Conservation (phyloP, 2,329 filamentous ascomycete genomes). For the Kalaharituber pfeilii region DNA sequence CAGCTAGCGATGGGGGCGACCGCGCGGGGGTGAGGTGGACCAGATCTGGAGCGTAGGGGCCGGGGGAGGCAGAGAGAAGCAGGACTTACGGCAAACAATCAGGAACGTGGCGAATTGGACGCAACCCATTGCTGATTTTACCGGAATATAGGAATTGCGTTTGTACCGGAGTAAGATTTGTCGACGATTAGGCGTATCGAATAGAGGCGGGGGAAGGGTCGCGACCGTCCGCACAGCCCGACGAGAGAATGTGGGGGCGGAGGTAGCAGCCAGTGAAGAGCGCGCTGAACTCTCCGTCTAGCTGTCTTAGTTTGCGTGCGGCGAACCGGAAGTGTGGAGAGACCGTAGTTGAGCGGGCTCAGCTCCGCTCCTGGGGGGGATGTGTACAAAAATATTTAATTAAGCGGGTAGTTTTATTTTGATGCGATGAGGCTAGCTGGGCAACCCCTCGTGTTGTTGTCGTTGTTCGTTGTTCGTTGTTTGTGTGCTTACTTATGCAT, state of each 20-base stretch:
- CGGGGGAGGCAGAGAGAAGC: slow-evolving; percentile 8
- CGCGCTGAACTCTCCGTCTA: neutral
- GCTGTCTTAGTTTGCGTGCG: too few relatives aligned
- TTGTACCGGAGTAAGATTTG: neutral
- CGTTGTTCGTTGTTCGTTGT: too few relatives aligned
- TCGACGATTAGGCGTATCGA: neutral
- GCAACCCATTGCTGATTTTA: slow-evolving; percentile 10
- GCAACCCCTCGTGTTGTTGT: too few relatives aligned
- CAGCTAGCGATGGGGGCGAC: slow-evolving; percentile 7
- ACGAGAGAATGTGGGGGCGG: neutral
- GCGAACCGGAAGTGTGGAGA: too few relatives aligned
- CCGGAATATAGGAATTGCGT: neutral
- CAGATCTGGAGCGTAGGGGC: slow-evolving; percentile 14
- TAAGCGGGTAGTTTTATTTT: too few relatives aligned
- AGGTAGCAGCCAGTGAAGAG: neutral
- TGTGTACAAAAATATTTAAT: too few relatives aligned
- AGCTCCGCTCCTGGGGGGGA: too few relatives aligned
- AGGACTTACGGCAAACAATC: slow-evolving; percentile 73
- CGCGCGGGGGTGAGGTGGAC: slow-evolving; percentile 5
- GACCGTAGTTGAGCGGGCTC: too few relatives aligned
- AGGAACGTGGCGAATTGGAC: slow-evolving; percentile 85
- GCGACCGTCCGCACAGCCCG: neutral
- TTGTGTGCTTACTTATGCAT: too few relatives aligned
- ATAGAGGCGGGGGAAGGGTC: neutral
- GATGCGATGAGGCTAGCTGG: too few relatives aligned